Base-by-base conservation (phyloP, 768 basidiomycete species). In the Rhizopogon sp. region DNA sequence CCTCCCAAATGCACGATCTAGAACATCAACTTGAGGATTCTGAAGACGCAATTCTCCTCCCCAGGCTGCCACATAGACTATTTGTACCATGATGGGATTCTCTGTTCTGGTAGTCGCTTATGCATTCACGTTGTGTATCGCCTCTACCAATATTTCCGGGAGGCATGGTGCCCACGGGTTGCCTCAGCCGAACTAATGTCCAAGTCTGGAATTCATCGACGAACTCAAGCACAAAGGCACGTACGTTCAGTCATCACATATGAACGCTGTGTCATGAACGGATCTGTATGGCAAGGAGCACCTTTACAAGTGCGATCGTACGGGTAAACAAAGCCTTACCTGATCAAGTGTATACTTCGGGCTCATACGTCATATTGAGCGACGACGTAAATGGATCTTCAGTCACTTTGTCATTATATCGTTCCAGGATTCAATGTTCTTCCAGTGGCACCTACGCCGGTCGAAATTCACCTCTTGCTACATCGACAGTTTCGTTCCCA, bases 381-480 rank as follows among this genome's bases (percentile, higher is more conserved):
- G 20, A 50, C 10, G 28, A 41, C 20, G 50, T 45, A n/a, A 45
- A 28, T 45, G 16, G 5, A 45, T 2, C 22, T 3, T 3, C 44
- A 46, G 45, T 3, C 2, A 8, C 29, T 31, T 31, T 6, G 8
- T 31, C 8, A 29, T 29, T 31, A 31, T 31, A 31, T 31, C 29
- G 29, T 31, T 31, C 29, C 29, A 31, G 29, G 29, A 31, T 31
- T 31, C 29, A 31, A 31, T 3, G 29, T 31, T 31, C 29, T 31
- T 31, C 29, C 4, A 31, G 29, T 31, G 62, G 62, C 43, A 50
- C n/a, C 43, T 51, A 33, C 11, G 25, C 20, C 54, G 54, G 6
- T 57, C 61, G 33, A 58, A 17, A 33, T 60, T 54, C 55, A 54
- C 47, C 1, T 53, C 40, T 22, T 63, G 62, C 47, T 63, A 63